phyloP scores from a whole-genome alignment of 1,139 yeast genomes.

The Lodderomyces theae region DNA sequence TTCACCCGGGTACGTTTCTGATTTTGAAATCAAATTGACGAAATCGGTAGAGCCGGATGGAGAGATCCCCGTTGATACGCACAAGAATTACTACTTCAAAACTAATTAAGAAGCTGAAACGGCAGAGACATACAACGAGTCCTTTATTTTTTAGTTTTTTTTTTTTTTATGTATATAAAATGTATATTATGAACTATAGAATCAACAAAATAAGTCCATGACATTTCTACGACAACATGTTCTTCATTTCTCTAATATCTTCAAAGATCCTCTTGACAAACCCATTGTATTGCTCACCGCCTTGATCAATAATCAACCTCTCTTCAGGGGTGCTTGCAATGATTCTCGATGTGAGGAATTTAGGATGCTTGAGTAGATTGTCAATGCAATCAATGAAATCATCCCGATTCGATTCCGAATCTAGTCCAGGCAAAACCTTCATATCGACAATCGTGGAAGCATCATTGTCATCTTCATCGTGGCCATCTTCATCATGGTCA shows the following conservation, averaged over 20 bases:
- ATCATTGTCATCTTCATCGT: conserved; percentile 12
- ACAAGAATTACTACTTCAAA: conserved; percentile 15
- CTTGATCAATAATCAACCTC: conserved; percentile 47
- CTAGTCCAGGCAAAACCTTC: conserved; percentile 59
- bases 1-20: conserved; percentile 36
- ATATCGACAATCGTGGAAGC: conserved; percentile 21
- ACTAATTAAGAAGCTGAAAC: conserved; percentile 5
- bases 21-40: conserved; percentile 19
- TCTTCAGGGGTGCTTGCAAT: conserved; percentile 65
- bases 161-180: background rate
- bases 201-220: too few relatives aligned
- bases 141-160: too few relatives aligned
- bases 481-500: background rate
- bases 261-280: conserved; percentile 51
- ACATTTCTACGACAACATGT: conserved; percentile 24
- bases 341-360: conserved; percentile 69
- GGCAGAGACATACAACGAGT: too few relatives aligned
- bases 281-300: conserved; percentile 37
- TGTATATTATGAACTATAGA: too few relatives aligned
- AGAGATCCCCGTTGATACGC: conserved; percentile 24
- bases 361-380: conserved; percentile 81
- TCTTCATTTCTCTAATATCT: conserved; percentile 57
- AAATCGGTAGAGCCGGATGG: conserved; percentile 25
- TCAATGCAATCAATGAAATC: conserved; percentile 58
- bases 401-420: conserved; percentile 52